phyloP scores from a whole-genome alignment of 768 basidiomycete genomes.

The Hericium rajendrae region DNA sequence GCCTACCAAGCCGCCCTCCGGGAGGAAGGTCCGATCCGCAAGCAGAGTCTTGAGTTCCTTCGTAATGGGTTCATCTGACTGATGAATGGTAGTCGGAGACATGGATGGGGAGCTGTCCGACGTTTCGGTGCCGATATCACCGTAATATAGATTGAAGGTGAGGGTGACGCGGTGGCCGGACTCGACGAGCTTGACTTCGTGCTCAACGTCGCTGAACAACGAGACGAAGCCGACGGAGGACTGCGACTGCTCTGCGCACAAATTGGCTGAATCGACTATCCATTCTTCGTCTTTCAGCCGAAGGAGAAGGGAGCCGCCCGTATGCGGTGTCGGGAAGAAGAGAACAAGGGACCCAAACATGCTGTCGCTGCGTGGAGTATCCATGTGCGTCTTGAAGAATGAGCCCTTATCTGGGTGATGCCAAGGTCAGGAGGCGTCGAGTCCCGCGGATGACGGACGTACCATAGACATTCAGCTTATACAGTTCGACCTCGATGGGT shows the following conservation, averaged over 20 bases:
- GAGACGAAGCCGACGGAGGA: conserved; percentile 18
- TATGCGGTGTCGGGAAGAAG: conserved; percentile 6
- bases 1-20: not conserved
- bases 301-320: conserved; percentile 26
- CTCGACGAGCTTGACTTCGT: conserved; percentile 27
- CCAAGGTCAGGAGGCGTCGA: not conserved
- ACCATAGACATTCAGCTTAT: conserved; percentile 5
- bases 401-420: conserved; percentile 16
- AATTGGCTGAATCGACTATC: not conserved
- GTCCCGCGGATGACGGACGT: not conserved
- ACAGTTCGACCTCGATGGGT: not conserved
- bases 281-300: conserved; percentile 23
- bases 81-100: too few relatives aligned
- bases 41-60: too few relatives aligned
- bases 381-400: conserved; percentile 34
- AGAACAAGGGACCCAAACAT: conserved; percentile 16
- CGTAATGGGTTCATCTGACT: too few relatives aligned
- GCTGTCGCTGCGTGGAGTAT: conserved; percentile 39
- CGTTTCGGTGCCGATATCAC: not conserved
- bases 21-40: too few relatives aligned
- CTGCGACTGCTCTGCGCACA: not conserved
- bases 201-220: conserved; percentile 31
- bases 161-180: conserved; percentile 30
- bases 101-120: too few relatives aligned
- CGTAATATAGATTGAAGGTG: not conserved